Evolutionary conservation across 768 basidiomycete species (phyloP).

Genomic region (Suillus bovinus): DNA sequence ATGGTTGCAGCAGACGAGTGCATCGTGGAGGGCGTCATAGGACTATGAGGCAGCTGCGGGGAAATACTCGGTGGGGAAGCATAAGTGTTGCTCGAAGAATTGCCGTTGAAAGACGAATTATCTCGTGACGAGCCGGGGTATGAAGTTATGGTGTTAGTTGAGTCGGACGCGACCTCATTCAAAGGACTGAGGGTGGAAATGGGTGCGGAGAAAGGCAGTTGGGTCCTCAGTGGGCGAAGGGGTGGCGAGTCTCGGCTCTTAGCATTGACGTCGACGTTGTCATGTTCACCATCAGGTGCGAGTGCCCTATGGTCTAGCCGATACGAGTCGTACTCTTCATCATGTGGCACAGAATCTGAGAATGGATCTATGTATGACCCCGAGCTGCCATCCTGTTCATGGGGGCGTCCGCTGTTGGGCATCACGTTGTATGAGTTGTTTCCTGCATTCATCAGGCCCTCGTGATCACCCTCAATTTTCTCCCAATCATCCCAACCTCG

Average conservation of each 20-base stretch:
- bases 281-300: slow-evolving; percentile 24
- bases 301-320: slow-evolving; percentile 13
- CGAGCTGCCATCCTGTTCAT: slow-evolving; percentile 17
- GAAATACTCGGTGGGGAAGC: slow-evolving; percentile 12
- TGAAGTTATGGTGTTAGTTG: slow-evolving; percentile 27
- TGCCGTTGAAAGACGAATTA: slow-evolving; percentile 26
- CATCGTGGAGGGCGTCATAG: slow-evolving; percentile 21
- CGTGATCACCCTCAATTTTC: slow-evolving; percentile 17
- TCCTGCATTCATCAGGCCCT: slow-evolving; percentile 24
- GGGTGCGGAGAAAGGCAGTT: slow-evolving; percentile 21
- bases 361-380: slow-evolving; percentile 51
- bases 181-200: slow-evolving; percentile 34
- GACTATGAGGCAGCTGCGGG: slow-evolving; percentile 25
- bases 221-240: slow-evolving; percentile 13
- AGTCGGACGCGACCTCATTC: slow-evolving; percentile 30
- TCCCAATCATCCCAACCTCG: slow-evolving; percentile 23
- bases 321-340: slow-evolving; percentile 18
- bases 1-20: slow-evolving; percentile 32
- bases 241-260: slow-evolving; percentile 17
- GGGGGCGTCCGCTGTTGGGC: slow-evolving; percentile 10
- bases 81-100: slow-evolving; percentile 25
- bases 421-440: slow-evolving; percentile 8
- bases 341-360: slow-evolving; percentile 27
- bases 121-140: slow-evolving; percentile 24
- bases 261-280: slow-evolving; percentile 15